Conservation (phyloP, 331 rosid species). For the Telfairia occidentalis region DNA sequence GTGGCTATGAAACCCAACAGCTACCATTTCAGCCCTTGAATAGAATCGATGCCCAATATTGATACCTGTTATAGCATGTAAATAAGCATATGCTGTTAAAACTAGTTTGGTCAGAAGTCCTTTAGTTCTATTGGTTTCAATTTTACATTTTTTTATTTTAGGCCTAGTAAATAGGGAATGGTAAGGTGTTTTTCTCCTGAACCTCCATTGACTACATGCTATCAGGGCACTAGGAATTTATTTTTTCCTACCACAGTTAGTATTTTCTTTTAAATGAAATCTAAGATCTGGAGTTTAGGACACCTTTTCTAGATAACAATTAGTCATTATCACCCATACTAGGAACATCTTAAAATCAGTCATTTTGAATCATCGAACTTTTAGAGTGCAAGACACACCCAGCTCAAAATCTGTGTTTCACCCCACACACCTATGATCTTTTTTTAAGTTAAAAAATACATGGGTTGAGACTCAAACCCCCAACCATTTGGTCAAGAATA, state of each 20-base stretch:
- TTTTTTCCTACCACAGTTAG: neutral
- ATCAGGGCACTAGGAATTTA: neutral
- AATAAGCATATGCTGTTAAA: slow-evolving; percentile 12
- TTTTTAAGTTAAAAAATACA: no score
- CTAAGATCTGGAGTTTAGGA: neutral
- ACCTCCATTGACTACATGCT: neutral
- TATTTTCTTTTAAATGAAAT: neutral
- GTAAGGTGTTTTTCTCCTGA: neutral
- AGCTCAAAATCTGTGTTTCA: neutral
- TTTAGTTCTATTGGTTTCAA: no score
- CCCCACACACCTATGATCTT: neutral
- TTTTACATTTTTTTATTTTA: neutral
- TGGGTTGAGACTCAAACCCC: no score
- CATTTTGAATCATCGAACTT: neutral
- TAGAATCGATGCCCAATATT: slow-evolving; percentile 83
- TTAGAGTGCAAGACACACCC: neutral
- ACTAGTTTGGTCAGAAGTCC: neutral
- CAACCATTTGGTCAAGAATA: no score
- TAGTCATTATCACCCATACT: neutral
- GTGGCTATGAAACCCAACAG: slow-evolving; percentile 89
- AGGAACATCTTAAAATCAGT: neutral
- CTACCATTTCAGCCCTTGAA: slow-evolving; percentile 98
- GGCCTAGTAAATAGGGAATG: neutral
- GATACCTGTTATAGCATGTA: slow-evolving; percentile 47
- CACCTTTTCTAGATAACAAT: neutral